Percentiles rank a stretch among this genome's conserved stretches.
Evolutionary conservation across 1,284 basidiomycete species (phyloP).

Genomic region (Abortiporus biennis): DNA sequence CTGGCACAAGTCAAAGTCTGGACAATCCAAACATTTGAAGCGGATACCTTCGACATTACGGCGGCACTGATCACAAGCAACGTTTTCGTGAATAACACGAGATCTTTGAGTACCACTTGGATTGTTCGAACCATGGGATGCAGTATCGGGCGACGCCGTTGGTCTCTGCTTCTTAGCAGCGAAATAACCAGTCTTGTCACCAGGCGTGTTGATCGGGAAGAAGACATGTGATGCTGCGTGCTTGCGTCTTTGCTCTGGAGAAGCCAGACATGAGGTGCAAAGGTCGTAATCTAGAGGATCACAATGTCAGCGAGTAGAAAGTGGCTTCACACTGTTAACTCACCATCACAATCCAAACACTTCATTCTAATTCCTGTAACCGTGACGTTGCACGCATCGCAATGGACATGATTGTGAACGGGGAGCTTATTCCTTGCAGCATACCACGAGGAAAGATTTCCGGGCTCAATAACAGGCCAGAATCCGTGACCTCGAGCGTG

Average conservation of each 20-base stretch:
- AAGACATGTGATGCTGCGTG: slow-evolving; percentile 45
- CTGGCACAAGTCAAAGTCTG: slow-evolving; percentile 71
- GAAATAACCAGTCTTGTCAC: slow-evolving; percentile 35
- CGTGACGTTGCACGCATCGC: slow-evolving; percentile 47
- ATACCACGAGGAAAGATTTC: background rate
- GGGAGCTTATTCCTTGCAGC: no score
- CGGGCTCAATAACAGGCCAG: slow-evolving; percentile 6
- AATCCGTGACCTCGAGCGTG: background rate
- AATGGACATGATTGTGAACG: slow-evolving; percentile 40
- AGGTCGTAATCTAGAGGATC: slow-evolving; percentile 55
- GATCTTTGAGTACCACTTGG: no score
- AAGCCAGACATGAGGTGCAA: slow-evolving; percentile 49
- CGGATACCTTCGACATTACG: slow-evolving; percentile 52
- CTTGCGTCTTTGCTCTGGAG: slow-evolving; percentile 9
- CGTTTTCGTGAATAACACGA: slow-evolving; percentile 30
- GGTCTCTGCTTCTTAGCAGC: slow-evolving; percentile 39
- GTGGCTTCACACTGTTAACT: slow-evolving; percentile 12
- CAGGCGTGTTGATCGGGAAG: slow-evolving; percentile 55
- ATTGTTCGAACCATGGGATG: slow-evolving; percentile 33
- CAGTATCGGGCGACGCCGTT: slow-evolving; percentile 21
- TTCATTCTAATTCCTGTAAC: slow-evolving; percentile 61
- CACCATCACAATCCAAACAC: slow-evolving; percentile 62
- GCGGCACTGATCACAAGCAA: slow-evolving; percentile 61
- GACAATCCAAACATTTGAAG: slow-evolving; percentile 73
- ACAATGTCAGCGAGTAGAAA: slow-evolving; percentile 14